Evolutionary conservation across 257 asterid genomes (phyloP).

Genomic region (Scutellaria barbata): DNA sequence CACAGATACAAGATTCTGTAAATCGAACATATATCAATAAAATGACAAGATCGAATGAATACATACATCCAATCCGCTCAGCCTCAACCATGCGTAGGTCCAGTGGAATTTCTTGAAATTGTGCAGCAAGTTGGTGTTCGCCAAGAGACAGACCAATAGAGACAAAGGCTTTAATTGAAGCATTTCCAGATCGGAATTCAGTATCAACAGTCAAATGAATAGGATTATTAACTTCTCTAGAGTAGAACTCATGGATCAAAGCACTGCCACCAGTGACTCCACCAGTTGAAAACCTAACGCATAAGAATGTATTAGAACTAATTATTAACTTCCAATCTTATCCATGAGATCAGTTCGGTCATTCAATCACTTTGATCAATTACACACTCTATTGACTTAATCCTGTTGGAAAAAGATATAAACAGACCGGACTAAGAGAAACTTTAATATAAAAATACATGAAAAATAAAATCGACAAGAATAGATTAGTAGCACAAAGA

Average conservation of each 20-base stretch:
- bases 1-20: not conserved
- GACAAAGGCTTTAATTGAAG: slow-evolving; percentile 69
- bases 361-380: not conserved
- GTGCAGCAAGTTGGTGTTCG: slow-evolving; percentile 89
- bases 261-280: slow-evolving; percentile 83
- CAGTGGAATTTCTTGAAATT: slow-evolving; percentile 91
- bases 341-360: not conserved
- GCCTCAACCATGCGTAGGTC: slow-evolving; percentile 94
- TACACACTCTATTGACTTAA: not conserved
- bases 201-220: slow-evolving; percentile 89
- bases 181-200: slow-evolving; percentile 57
- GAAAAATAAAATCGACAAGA: not conserved
- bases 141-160: slow-evolving; percentile 74
- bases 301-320: slow-evolving; percentile 4
- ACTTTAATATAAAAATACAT: not conserved
- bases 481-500: not conserved
- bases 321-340: not conserved
- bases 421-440: not conserved
- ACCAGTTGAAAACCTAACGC: slow-evolving; percentile 88
- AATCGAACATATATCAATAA: not conserved
- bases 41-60: slow-evolving; percentile 1
- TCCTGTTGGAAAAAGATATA: not conserved
- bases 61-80: slow-evolving; percentile 89
- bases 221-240: slow-evolving; percentile 72
- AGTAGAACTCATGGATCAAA: slow-evolving; percentile 77